A percentile compares a stretch with the other conserved stretches of the same genome.
Evolutionary conservation across 2,329 filamentous ascomycete species (phyloP).

Genomic region (Mariannaea sp.): DNA sequence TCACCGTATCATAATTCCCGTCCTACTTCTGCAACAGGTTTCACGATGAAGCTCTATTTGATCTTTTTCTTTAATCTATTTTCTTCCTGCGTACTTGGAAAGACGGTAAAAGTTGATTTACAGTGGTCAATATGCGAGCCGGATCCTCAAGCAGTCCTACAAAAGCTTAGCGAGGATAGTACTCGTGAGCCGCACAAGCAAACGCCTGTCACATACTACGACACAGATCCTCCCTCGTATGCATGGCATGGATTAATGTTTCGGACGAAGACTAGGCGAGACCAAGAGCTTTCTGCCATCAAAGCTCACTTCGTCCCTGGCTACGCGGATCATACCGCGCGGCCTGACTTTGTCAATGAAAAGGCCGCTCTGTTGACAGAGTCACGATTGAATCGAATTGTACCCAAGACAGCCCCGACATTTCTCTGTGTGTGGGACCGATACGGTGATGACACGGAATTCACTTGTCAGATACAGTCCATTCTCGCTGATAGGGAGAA

Average conservation of each 20-base stretch:
- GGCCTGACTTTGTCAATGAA: too few relatives aligned
- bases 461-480: slow-evolving; percentile 25
- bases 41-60: too few relatives aligned
- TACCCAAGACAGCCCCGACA: slow-evolving; percentile 2
- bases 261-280: slow-evolving; percentile 29
- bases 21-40: too few relatives aligned
- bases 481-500: slow-evolving; percentile 1
- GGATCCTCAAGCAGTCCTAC: slow-evolving; percentile 21
- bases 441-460: slow-evolving; percentile 22
- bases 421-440: slow-evolving; percentile 30
- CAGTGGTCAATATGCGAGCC: slow-evolving; percentile 31
- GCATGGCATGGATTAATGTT: slow-evolving; percentile 30
- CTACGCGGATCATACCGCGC: background rate
- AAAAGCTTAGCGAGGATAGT: slow-evolving; percentile 22
- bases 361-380: too few relatives aligned
- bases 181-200: slow-evolving; percentile 23
- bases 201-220: slow-evolving; percentile 31
- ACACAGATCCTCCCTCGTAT: slow-evolving; percentile 28
- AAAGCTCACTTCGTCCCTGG: slow-evolving; percentile 26
- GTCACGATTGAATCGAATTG: too few relatives aligned
- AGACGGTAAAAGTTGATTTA: slow-evolving; percentile 17
- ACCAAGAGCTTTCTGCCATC: slow-evolving; percentile 22
- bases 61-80: too few relatives aligned
- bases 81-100: too few relatives aligned
- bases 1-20: too few relatives aligned